Percentiles rank a stretch among this genome's conserved stretches.
phyloP scores from a whole-genome alignment of 305 asterid species.

The Coffea humblotiana region DNA sequence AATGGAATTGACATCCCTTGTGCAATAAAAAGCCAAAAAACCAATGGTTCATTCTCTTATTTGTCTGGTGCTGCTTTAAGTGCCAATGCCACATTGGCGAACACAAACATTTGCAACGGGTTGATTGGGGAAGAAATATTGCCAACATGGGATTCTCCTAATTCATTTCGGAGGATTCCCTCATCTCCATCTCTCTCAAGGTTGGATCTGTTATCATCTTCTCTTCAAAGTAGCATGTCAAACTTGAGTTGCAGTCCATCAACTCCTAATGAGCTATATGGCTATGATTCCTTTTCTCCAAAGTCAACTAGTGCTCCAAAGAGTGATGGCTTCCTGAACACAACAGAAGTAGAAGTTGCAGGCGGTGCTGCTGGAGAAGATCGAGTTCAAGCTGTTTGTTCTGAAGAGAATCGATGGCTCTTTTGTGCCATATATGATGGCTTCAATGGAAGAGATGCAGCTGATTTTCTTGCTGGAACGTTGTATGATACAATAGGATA shows the following conservation, averaged over 20 bases:
- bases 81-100: constrained; percentile 85
- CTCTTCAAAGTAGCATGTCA: constrained; percentile 72
- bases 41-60: constrained; percentile 77
- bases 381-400: constrained; percentile 90
- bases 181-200: constrained; percentile 67
- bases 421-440: constrained; percentile 91
- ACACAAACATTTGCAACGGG: constrained; percentile 94
- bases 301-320: constrained; percentile 53
- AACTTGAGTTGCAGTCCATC: constrained; percentile 78
- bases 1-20: constrained; percentile 60
- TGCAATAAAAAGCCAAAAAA: constrained; percentile 46
- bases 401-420: constrained; percentile 89
- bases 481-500: constrained; percentile 65
- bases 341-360: constrained; percentile 75
- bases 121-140: constrained; percentile 80
- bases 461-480: constrained; percentile 91
- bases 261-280: constrained; percentile 55
- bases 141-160: constrained; percentile 82
- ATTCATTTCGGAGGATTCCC: constrained; percentile 76
- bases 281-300: constrained; percentile 50
- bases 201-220: constrained; percentile 67
- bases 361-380: constrained; percentile 99
- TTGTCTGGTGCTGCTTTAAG: constrained; percentile 92
- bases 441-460: constrained; percentile 93
- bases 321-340: constrained; percentile 61